Base-by-base conservation (phyloP, 768 basidiomycete species). In the Tylopilus subfusipes region DNA sequence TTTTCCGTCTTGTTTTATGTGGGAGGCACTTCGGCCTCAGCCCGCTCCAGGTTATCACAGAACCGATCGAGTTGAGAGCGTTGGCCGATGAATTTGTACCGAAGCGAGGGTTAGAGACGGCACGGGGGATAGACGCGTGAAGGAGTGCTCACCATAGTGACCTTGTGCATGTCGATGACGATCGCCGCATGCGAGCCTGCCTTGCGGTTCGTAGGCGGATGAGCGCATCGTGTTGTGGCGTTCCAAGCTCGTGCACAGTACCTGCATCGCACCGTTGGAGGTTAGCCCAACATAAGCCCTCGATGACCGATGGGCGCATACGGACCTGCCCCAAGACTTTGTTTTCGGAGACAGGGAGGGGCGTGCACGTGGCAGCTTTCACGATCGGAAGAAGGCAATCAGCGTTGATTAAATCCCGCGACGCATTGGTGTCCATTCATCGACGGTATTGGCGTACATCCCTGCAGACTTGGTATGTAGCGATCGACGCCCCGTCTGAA, bases 181-280 rank as follows among this genome's bases (percentile, higher is more conserved):
- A 88, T 83, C 31, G 79, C 75, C 5, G 83, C 76, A 21, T 85
- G 78, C 1, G 84, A 83, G n/a, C 85, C 84, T n/a, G n/a, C n/a
- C n/a, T n/a, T n/a, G n/a, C n/a, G n/a, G n/a, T n/a, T n/a, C n/a
- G n/a, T n/a, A n/a, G n/a, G n/a, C n/a, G n/a, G n/a, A n/a, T n/a
- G n/a, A n/a, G n/a, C 1, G 63, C 66, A 50, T 84, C 74, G 58
- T 83, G 87, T 58, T 84, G 83, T 2, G 79, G 76, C 1, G 81
- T 80, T 4, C 83, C 85, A 60, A 82, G 80, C 62, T 88, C 85
- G 56, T 84, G 72, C 14, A 80, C 79, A 1, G 75, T 76, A 10
- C 84, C 86, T 85, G 51, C 9, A 33, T 19, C 11, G 24, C 38
- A 33, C 24, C 16, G 31, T 43, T 29, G 7, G 48, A n/a, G n/a